A percentile compares a stretch with the other conserved stretches of the same genome.
Evolutionary conservation across 1,284 basidiomycete species (phyloP).

Genomic region (Naganishia sp.): DNA sequence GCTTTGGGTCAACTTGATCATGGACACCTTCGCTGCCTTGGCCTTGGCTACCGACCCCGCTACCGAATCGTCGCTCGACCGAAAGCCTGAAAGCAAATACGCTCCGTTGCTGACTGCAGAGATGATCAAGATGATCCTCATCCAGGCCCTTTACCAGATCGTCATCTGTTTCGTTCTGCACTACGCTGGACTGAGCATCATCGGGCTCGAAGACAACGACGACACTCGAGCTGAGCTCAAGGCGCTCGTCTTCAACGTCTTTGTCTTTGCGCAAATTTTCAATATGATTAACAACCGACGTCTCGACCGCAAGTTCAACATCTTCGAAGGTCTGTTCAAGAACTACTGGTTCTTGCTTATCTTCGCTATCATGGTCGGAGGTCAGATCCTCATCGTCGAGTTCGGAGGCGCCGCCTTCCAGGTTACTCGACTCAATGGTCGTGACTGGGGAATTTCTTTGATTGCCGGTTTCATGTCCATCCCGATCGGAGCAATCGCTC

Average conservation of each 20-base stretch:
- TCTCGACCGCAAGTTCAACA: slow-evolving; percentile 81
- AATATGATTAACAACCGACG: slow-evolving; percentile 91
- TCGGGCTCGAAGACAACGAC: slow-evolving; percentile 59
- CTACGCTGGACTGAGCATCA: slow-evolving; percentile 74
- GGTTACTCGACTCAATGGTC: slow-evolving; percentile 74
- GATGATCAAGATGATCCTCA: slow-evolving; percentile 92
- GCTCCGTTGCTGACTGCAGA: slow-evolving; percentile 85
- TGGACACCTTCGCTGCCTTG: slow-evolving; percentile 97
- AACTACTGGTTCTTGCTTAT: slow-evolving; percentile 90
- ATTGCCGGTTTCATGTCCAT: slow-evolving; percentile 78
- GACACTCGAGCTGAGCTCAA: slow-evolving; percentile 62
- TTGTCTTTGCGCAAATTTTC: slow-evolving; percentile 93
- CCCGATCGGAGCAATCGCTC: slow-evolving; percentile 80
- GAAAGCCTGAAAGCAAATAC: slow-evolving; percentile 85
- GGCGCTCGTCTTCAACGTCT: slow-evolving; percentile 92
- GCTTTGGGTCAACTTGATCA: slow-evolving; percentile 71
- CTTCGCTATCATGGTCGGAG: slow-evolving; percentile 76
- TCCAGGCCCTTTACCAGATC: slow-evolving; percentile 88
- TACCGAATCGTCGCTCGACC: slow-evolving; percentile 72
- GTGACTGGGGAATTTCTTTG: slow-evolving; percentile 91
- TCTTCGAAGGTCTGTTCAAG: slow-evolving; percentile 77
- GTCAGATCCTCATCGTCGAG: slow-evolving; percentile 87
- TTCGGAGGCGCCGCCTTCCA: slow-evolving; percentile 89
- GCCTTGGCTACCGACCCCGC: slow-evolving; percentile 96
- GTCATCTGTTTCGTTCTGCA: slow-evolving; percentile 83